Percentiles rank a stretch among this genome's conserved stretches.
These are phyloP conservation scores for Diplodia scrobiculata DNA, from an alignment of 2,329 filamentous ascomycete species.

Conservation along the genomic window DNA sequence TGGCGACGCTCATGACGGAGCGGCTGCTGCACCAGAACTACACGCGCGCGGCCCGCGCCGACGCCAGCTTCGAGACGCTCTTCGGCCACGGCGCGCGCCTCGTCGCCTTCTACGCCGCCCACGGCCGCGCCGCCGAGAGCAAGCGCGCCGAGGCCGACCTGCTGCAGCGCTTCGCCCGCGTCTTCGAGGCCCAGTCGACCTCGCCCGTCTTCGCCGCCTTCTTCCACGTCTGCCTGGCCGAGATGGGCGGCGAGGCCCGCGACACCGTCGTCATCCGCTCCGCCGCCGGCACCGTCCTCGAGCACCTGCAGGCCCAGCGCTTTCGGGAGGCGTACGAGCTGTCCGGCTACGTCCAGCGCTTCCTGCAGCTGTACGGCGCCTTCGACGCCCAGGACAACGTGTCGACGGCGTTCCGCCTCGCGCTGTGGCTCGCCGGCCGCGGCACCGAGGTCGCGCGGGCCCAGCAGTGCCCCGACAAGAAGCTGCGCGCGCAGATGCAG, in stretches of 20 bases:
- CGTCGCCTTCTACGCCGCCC: constrained; percentile 36
- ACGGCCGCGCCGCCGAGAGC: constrained; percentile 35
- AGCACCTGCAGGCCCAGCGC: constrained; percentile 37
- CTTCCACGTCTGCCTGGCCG: constrained; percentile 39
- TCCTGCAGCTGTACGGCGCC: constrained; percentile 38
- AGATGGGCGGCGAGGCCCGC: constrained; percentile 31
- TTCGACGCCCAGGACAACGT: constrained; percentile 40
- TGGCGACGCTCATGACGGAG: constrained; percentile 47
- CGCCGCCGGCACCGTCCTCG: constrained; percentile 35
- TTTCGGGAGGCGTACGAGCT: constrained; percentile 40
- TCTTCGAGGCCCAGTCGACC: constrained; percentile 39
- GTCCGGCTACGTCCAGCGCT: constrained; percentile 38
- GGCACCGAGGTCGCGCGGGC: constrained; percentile 17
- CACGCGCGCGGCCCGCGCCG: constrained; percentile 37
- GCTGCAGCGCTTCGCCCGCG: constrained; percentile 30
- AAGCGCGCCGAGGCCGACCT: constrained; percentile 37
- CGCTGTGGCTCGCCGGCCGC: constrained; percentile 39
- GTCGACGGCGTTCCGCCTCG: constrained; percentile 44
- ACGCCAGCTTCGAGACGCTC: constrained; percentile 44
- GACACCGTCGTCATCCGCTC: constrained; percentile 37
- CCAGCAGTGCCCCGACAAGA: constrained; percentile 37
- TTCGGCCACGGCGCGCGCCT: constrained; percentile 39
- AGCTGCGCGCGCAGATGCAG: constrained; percentile 46
- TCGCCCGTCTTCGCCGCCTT: constrained; percentile 35
- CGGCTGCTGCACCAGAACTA: constrained; percentile 42